A percentile compares a stretch with the other conserved stretches of the same genome.
These are phyloP conservation scores for Meira miltonrushii DNA, from an alignment of 1,284 basidiomycete species.

Conservation along the genomic window DNA sequence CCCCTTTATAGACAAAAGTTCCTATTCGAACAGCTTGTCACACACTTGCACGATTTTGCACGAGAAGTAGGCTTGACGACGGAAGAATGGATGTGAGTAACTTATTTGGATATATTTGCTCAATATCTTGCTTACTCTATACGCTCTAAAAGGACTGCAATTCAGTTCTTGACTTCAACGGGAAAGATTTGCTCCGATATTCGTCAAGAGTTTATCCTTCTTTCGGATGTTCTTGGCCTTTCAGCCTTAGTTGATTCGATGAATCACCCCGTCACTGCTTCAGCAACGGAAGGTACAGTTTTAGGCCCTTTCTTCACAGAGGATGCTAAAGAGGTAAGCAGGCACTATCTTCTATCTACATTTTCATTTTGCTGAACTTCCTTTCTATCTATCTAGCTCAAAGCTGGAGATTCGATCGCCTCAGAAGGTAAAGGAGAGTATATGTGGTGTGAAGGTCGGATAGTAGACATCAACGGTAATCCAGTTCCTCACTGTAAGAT, in stretches of 20 bases:
- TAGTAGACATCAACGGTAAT: constrained; percentile 64
- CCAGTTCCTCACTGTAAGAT: constrained; percentile 56
- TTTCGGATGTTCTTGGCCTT: constrained; percentile 72
- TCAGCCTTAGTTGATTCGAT: constrained; percentile 71
- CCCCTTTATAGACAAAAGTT: constrained; percentile 54
- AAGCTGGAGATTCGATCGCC: constrained; percentile 61
- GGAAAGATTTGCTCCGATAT: constrained; percentile 55
- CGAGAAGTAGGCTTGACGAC: constrained; percentile 69
- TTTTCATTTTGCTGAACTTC: too few species aligned
- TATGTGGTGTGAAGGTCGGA: constrained; percentile 70
- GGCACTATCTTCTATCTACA: too few species aligned
- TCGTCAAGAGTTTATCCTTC: constrained; percentile 71
- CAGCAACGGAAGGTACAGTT: constrained; percentile 60
- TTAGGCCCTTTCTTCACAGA: constrained; percentile 80
- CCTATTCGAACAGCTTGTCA: constrained; percentile 58
- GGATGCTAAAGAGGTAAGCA: constrained; percentile 59
- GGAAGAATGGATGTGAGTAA: constrained; percentile 68
- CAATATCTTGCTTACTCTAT: neutral
- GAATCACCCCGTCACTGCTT: constrained; percentile 64
- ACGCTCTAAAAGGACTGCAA: constrained; percentile 37
- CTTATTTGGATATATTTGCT: neutral
- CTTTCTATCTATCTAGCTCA: too few species aligned
- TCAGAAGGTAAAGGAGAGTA: constrained; percentile 77
- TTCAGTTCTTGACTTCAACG: constrained; percentile 53
- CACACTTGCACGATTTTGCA: constrained; percentile 68